Conservation (phyloP, 1,284 basidiomycete species). For the Puccinia novopanici region DNA sequence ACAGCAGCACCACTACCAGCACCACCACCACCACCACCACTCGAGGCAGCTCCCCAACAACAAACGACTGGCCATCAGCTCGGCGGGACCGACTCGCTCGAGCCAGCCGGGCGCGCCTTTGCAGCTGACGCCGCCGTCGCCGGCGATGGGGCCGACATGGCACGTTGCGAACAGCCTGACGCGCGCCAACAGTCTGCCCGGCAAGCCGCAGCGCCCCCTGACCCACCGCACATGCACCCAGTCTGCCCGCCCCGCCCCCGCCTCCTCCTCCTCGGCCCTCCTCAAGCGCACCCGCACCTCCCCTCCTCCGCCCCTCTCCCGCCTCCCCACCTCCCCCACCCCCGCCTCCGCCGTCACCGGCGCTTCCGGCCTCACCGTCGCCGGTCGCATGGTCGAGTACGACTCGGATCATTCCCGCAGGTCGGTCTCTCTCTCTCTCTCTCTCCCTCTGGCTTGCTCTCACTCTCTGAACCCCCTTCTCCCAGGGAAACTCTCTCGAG, state of each 20-base stretch:
- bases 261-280: neutral
- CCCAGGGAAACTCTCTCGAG: neutral
- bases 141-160: neutral
- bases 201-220: neutral
- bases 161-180: neutral
- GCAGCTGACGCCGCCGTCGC: neutral
- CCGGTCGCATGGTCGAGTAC: conserved; percentile 1
- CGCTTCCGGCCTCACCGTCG: neutral
- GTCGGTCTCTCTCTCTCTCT: neutral
- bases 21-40: neutral
- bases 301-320: neutral
- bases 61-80: neutral
- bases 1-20: neutral
- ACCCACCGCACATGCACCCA: neutral
- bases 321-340: neutral
- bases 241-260: neutral
- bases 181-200: conserved; percentile 2
- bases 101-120: neutral
- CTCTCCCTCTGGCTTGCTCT: neutral
- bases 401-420: neutral
- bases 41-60: neutral
- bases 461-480: no score
- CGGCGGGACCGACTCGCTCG: neutral
- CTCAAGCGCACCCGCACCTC: conserved; percentile 1
- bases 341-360: conserved; percentile 1